Base-by-base conservation (phyloP, 257 asterid species). In the Anisodus acutangulus region DNA sequence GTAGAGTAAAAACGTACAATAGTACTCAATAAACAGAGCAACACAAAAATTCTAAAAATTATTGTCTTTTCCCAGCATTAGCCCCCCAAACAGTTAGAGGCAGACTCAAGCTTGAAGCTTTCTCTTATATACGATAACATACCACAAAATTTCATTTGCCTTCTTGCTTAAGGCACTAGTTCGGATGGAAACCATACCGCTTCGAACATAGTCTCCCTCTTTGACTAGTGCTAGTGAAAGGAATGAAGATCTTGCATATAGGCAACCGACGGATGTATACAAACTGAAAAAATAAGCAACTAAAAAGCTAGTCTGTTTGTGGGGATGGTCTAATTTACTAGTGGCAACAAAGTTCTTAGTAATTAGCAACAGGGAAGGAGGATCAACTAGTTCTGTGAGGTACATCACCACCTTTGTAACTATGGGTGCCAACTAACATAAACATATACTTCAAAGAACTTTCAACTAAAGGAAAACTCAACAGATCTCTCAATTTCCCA, bases 321-420 rank as follows among this genome's bases (percentile, higher is more conserved):
- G 72, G 19, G 47, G 72, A 66, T 66, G 47, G 2, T 66, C 47
- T 66, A 66, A 66, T 66, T 66, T 66, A 35, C 72, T 66, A 66
- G 72, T 66, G 72, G 4, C 26, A 68, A 16, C 13, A 0, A 68
- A 68, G 53, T 37, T 39, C 13, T 68, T 8, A 3, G 78, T 16
- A 15, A n/a, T 68, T 68, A 37, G 51, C 51, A 68, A 68, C 22
- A 51, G 26, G 41, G 22, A 68, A 37, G 51, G 51, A 68, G 76
- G 76, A 68, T 68, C 76, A 68, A 68, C 51, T 37, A 68, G 78
- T 68, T 39, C 78, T 13, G 78, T 68, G 26, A 68, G 26, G 3
- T 15, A 15, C 43, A 72, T 72, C 80, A 72, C 41, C 43, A 22
- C 19, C 22, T 12, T 22, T 74, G 43, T 19, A 8, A 49, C 43